Evolutionary conservation across 805 yeast genomes (phyloP).

Genomic region (Metschnikowia henanensis): DNA sequence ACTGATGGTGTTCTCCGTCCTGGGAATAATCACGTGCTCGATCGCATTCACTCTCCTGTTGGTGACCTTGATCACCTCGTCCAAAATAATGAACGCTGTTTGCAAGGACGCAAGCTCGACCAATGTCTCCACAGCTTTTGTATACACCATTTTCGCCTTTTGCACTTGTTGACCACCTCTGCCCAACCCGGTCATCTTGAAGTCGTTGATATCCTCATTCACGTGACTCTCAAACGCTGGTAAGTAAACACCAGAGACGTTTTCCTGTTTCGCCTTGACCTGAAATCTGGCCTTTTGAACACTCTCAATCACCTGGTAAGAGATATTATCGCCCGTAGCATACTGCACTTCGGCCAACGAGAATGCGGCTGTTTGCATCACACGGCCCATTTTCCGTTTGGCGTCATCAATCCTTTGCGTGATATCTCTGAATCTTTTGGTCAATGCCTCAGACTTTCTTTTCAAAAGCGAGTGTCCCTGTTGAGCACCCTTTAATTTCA

Average conservation of each 20-base stretch:
- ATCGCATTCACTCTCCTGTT: slow-evolving; percentile 98
- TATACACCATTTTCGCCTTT: slow-evolving; percentile 88
- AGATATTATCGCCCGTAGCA: slow-evolving; percentile 96
- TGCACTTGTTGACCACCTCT: slow-evolving; percentile 99
- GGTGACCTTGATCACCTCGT: slow-evolving; percentile 97
- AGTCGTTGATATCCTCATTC: slow-evolving; percentile 86
- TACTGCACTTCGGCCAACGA: slow-evolving; percentile 96
- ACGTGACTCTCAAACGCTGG: slow-evolving; percentile 90
- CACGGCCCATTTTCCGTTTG: slow-evolving; percentile 95
- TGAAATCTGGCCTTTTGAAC: slow-evolving; percentile 89
- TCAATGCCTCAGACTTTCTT: slow-evolving; percentile 95
- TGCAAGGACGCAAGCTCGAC: slow-evolving; percentile 95
- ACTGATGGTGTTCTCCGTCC: slow-evolving; percentile 92
- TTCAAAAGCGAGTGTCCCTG: slow-evolving; percentile 93
- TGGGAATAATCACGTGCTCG: slow-evolving; percentile 96
- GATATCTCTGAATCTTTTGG: slow-evolving; percentile 94
- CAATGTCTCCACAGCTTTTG: slow-evolving; percentile 94
- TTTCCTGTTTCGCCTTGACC: slow-evolving; percentile 90
- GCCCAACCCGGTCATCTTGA: slow-evolving; percentile 95
- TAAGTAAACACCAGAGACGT: slow-evolving; percentile 92
- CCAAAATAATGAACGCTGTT: slow-evolving; percentile 94
- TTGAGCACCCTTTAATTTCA: slow-evolving; percentile 94
- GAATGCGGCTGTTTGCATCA: slow-evolving; percentile 98
- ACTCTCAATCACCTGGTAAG: slow-evolving; percentile 93
- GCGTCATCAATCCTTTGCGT: slow-evolving; percentile 93